These are phyloP conservation scores for Trichosporon faecale DNA, from an alignment of 1,284 basidiomycete species.

Conservation along the genomic window DNA sequence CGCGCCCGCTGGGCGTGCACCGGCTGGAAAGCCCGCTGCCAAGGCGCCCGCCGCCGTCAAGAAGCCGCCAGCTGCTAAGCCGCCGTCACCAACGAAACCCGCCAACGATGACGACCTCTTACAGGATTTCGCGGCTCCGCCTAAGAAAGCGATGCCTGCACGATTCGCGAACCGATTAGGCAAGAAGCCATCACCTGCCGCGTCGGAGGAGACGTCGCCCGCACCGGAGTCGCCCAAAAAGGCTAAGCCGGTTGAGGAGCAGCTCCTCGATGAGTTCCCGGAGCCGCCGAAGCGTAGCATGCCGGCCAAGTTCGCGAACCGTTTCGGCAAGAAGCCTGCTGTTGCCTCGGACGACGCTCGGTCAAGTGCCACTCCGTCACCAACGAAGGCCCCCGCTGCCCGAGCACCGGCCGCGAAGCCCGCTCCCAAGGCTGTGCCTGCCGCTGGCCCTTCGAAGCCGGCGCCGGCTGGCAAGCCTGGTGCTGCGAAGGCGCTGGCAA, in stretches of 20 bases:
- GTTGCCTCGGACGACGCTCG: slow-evolving; percentile 6
- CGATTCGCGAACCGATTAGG: slow-evolving; percentile 3
- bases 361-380: slow-evolving; percentile 18
- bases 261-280: slow-evolving; percentile 30
- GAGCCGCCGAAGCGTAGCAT: slow-evolving; percentile 31
- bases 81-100: slow-evolving; percentile 1
- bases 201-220: background rate
- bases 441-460: slow-evolving; percentile 42
- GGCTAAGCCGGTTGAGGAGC: slow-evolving; percentile 27
- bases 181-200: slow-evolving; percentile 11
- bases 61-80: slow-evolving; percentile 51
- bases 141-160: slow-evolving; percentile 11
- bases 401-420: slow-evolving; percentile 30
- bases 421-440: slow-evolving; percentile 26
- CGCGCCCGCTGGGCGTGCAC: slow-evolving; percentile 33
- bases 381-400: slow-evolving; percentile 37
- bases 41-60: slow-evolving; percentile 54
- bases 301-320: slow-evolving; percentile 33
- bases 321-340: slow-evolving; percentile 7
- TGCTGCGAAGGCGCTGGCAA: slow-evolving; percentile 59
- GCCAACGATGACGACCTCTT: background rate
- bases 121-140: slow-evolving; percentile 12
- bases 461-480: slow-evolving; percentile 43
- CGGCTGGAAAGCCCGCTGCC: slow-evolving; percentile 54
- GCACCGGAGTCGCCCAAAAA: slow-evolving; percentile 32